Evolutionary conservation across 2,329 filamentous ascomycete species (phyloP), one percentile per base, ranked within the genome.

Genomic region (Byssothecium circinans): DNA sequence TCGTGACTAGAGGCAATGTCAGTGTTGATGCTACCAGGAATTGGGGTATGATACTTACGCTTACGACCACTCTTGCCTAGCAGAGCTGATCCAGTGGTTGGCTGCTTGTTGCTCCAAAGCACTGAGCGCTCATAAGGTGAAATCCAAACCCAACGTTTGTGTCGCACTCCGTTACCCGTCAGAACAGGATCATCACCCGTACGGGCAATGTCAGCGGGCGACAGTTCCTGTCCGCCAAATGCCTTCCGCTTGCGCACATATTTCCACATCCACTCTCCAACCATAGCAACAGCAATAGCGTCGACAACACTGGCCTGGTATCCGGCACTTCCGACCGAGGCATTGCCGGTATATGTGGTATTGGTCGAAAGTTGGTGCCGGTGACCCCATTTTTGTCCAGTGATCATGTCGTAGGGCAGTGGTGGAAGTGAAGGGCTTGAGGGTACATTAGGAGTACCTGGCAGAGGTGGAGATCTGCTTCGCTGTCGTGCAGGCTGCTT

Each of bases 51-150:
- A 8, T 23, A 84, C 91, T 85, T 80, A 96, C 92, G 75, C 75
- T 97, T 99, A 60, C 94, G 86, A 45, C 94, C 94, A 66, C 87
- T 88, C 77, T 97, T 99, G 57, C 94, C 94, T 78, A 97, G 81
- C 70, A 99, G 74, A 25, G 91, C 92, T 61, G 84, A 87, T 25
- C 91, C 91, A 59, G 86, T 90, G 8, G 86, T 89, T 14, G 94
- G 94, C 73, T 99, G 94, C 78, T 95, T 96, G 78, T 88, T 95
- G 72, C 92, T 96, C 94, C 94, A 99, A 71, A 99, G 89, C 50
- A 99, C 92, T 11, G 92, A 87, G 53, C 91, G 82, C 73, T 99
- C 94, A 65, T 99, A 97, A 2, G 94, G 94, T 15, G 92, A 94
- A 54, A 99, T 81, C 94, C 94, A 99, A 2, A 99, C 94, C 94